phyloP scores from a whole-genome alignment of 805 yeast species.

The Candida maltosa region DNA sequence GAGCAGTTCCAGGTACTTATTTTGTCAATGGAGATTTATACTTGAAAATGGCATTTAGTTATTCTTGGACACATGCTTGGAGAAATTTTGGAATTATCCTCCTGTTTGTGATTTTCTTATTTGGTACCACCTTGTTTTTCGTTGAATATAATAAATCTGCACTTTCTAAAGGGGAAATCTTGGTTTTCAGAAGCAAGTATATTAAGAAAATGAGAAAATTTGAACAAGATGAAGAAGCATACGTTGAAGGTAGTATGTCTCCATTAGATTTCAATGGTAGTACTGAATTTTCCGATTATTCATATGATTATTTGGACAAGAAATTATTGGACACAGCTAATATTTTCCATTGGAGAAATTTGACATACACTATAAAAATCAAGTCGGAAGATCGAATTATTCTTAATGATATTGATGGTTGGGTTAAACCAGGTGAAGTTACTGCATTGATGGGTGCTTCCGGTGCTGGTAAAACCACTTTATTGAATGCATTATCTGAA shows the following conservation, averaged over 20 bases:
- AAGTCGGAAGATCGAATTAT: slow-evolving; percentile 32
- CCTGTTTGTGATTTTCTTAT: slow-evolving; percentile 54
- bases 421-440: slow-evolving; percentile 78
- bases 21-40: slow-evolving; percentile 23
- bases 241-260: slow-evolving; percentile 5
- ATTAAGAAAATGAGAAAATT: slow-evolving; percentile 43
- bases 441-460: slow-evolving; percentile 84
- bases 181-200: slow-evolving; percentile 53
- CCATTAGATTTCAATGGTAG: slow-evolving; percentile 6
- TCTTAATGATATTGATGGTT: slow-evolving; percentile 48
- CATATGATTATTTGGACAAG: slow-evolving; percentile 6
- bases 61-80: slow-evolving; percentile 51
- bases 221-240: slow-evolving; percentile 9
- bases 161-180: slow-evolving; percentile 68
- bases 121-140: slow-evolving; percentile 48
- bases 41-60: slow-evolving; percentile 40
- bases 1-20: slow-evolving; percentile 18
- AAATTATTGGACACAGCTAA: slow-evolving; percentile 6
- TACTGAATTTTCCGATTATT: slow-evolving; percentile 7
- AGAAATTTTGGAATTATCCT: slow-evolving; percentile 61
- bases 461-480: slow-evolving; percentile 82
- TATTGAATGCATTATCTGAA: slow-evolving; percentile 67
- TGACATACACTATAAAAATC: slow-evolving; percentile 31
- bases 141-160: slow-evolving; percentile 61
- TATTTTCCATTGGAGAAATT: slow-evolving; percentile 39